Base-by-base conservation (phyloP, 169 alveolate species). In the Ichthyophthirius multifiliis region DNA sequence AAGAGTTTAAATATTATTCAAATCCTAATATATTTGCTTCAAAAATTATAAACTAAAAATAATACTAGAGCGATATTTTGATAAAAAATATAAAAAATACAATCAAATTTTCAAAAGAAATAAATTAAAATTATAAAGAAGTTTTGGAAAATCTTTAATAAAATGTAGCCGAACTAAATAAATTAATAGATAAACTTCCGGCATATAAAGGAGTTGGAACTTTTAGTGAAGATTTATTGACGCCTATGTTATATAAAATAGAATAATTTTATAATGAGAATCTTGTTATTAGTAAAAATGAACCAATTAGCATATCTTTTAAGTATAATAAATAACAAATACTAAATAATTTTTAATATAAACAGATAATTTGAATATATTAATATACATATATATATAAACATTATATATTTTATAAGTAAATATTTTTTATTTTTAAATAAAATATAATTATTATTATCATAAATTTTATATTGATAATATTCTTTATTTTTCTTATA, bases 11-110 rank as follows among this genome's bases (percentile, higher is more conserved):
- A 55, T 55, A 55, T 7, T 55, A 27, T 16, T 4, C 43, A 2
- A 55, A 55, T 55, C 71, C 71, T 27, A 55, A 55, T 23, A 27
- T 55, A 4, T 55, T 55, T 10, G 71, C 71, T 27, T 55, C 71
- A 6, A 55, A 55, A 27, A 27, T 55, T 7, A 55, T 55, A 16
- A 55, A 55, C 31, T 23, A 55, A 39, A 55, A 55, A 18, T 13
- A 27, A 10, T 1, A 55, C 13, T 27, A 55, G 39, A 23, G 43
- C 0, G 31, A 39, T 39, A 55, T 27, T 34, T 27, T 23, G 10
- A 6, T 55, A 4, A 55, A 55, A 13, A 39, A 55, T 27, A 55
- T 55, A 55, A 55, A 55, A n/a, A 55, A 15, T 12, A 39, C 71
- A 27, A 55, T 55, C 31, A n/a, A 27, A 6, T 27, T 55, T 3